A percentile compares a stretch with the other conserved stretches of the same genome.
phyloP scores from a whole-genome alignment of 176 grass and related monocot species.

The Triticum monococcum region DNA sequence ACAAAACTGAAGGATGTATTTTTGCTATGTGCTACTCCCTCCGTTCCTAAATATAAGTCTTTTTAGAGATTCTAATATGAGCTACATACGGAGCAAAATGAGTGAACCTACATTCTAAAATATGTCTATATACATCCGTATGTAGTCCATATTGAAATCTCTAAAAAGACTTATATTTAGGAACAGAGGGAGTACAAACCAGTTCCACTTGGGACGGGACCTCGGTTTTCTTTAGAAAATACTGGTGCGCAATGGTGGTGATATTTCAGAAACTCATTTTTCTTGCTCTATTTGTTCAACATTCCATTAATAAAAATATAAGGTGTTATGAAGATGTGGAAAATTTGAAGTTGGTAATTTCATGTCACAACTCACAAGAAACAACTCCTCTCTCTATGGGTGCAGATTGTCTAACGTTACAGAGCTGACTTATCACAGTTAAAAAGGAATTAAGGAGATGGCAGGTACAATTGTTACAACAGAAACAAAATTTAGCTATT shows the following conservation, averaged over 20 bases:
- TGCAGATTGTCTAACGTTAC: not conserved
- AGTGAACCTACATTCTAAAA: no score
- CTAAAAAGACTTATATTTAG: no score
- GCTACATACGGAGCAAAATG: no score
- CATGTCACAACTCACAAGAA: not conserved
- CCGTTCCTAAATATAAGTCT: no score
- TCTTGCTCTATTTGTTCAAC: not conserved
- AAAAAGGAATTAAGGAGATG: not conserved
- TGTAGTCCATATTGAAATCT: no score
- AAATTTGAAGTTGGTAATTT: not conserved
- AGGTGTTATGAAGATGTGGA: not conserved
- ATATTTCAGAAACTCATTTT: not conserved
- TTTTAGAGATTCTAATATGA: no score
- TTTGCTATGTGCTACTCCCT: not conserved
- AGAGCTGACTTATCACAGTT: not conserved
- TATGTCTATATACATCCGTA: no score
- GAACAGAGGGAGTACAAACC: not conserved
- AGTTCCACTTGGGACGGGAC: not conserved
- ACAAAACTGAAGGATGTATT: not conserved
- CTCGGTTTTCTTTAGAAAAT: not conserved
- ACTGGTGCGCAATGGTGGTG: not conserved
- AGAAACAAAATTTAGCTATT: not conserved
- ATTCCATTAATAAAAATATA: not conserved
- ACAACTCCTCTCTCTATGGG: not conserved
- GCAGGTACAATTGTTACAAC: not conserved